Evolutionary conservation across 768 basidiomycete species (phyloP).

Genomic region (Coprinopsis sp.): DNA sequence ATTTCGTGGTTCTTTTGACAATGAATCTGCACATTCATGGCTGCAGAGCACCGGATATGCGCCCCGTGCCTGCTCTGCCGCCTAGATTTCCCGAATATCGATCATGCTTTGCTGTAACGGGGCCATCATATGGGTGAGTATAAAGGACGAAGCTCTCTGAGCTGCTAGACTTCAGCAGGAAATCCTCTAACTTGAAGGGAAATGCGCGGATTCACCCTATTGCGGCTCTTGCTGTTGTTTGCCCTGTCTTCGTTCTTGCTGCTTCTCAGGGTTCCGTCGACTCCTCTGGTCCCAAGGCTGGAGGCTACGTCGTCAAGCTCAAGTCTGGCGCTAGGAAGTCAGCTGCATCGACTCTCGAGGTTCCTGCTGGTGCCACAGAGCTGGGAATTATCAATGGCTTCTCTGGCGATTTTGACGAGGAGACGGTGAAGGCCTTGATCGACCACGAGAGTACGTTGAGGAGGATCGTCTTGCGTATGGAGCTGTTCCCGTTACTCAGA

Average conservation of each 20-base stretch:
- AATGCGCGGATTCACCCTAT: too few relatives aligned
- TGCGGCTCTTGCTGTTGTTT: not conserved
- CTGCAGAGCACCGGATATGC: too few relatives aligned
- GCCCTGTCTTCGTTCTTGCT: not conserved
- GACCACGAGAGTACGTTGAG: constrained; percentile 13
- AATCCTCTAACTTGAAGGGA: too few relatives aligned
- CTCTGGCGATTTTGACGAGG: constrained; percentile 14
- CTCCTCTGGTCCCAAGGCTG: constrained; percentile 2
- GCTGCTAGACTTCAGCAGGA: too few relatives aligned
- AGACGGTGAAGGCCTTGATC: constrained; percentile 16
- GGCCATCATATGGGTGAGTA: too few relatives aligned
- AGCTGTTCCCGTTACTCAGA: constrained; percentile 16
- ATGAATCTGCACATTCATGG: too few relatives aligned
- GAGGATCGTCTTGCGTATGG: constrained; percentile 24
- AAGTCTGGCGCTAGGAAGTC: constrained; percentile 10
- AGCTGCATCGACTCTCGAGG: not conserved
- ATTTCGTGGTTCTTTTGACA: too few relatives aligned
- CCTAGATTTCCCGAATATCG: too few relatives aligned
- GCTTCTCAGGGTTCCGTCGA: not conserved
- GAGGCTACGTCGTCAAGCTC: constrained; percentile 15
- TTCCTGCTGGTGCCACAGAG: not conserved
- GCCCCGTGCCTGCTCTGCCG: too few relatives aligned
- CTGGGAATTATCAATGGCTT: constrained; percentile 12
- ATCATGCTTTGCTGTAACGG: too few relatives aligned
- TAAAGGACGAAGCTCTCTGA: too few relatives aligned